Evolutionary conservation across 495 filamentous ascomycete genomes (phyloP).

Genomic region (Platismatia glauca): DNA sequence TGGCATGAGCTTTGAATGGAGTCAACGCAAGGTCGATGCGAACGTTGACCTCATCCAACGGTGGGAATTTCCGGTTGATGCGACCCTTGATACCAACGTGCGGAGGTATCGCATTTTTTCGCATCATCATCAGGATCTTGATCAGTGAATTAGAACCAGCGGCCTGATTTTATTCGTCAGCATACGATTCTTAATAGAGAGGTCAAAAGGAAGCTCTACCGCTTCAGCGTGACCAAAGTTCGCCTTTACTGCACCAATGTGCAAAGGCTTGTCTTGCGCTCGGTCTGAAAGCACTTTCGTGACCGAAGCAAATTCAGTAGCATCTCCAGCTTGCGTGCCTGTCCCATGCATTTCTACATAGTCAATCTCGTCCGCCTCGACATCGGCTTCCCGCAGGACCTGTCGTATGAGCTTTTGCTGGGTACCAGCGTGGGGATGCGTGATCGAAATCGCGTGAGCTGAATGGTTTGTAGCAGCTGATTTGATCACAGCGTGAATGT

Average conservation of each 20-base stretch:
- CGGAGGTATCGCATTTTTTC: slow-evolving; percentile 31
- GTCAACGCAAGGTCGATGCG: slow-evolving; percentile 22
- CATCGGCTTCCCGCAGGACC: slow-evolving; percentile 36
- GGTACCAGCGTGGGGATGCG: slow-evolving; percentile 39
- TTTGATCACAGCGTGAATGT: slow-evolving; percentile 37
- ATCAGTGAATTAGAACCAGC: slow-evolving; percentile 30
- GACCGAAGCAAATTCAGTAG: slow-evolving; percentile 28
- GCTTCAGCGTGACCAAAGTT: slow-evolving; percentile 37
- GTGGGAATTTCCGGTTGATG: slow-evolving; percentile 25
- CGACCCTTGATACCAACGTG: slow-evolving; percentile 26
- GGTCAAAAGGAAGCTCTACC: background rate
- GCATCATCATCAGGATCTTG: slow-evolving; percentile 34
- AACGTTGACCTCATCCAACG: slow-evolving; percentile 24
- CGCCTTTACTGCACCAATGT: slow-evolving; percentile 34
- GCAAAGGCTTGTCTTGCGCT: slow-evolving; percentile 22
- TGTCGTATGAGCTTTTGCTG: slow-evolving; percentile 38
- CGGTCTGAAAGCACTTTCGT: slow-evolving; percentile 25
- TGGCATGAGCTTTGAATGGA: slow-evolving; percentile 11
- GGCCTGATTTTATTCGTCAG: slow-evolving; percentile 9
- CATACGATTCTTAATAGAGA: background rate
- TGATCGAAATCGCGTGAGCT: slow-evolving; percentile 38
- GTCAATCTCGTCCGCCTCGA: slow-evolving; percentile 41
- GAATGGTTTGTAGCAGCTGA: slow-evolving; percentile 37
- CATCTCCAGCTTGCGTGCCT: slow-evolving; percentile 39
- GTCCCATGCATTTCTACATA: slow-evolving; percentile 47